A percentile compares a stretch with the other conserved stretches of the same genome.
Conservation (phyloP, 108 stramenopile genomes). For the Asterionellopsis glacialis region DNA sequence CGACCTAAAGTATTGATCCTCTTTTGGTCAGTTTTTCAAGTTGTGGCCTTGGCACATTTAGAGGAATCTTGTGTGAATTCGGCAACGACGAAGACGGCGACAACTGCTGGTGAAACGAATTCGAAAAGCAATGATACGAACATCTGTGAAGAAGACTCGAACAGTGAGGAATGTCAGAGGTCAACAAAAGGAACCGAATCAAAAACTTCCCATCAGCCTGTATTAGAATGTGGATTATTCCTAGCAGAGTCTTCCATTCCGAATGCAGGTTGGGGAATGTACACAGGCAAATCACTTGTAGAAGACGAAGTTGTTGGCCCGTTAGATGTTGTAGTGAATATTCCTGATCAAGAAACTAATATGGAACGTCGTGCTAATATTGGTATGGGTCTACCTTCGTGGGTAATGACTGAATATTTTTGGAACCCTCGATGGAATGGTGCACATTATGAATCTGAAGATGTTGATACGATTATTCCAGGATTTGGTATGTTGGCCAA, state of each 20-base stretch:
- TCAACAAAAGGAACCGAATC: too few relatives aligned
- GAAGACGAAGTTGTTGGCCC: constrained; percentile 26
- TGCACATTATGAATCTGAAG: constrained; percentile 18
- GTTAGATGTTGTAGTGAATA: constrained; percentile 33
- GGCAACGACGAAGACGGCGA: too few relatives aligned
- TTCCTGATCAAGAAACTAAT: constrained; percentile 37
- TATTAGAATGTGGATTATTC: constrained; percentile 37
- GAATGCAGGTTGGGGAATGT: constrained; percentile 64
- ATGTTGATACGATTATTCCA: constrained; percentile 17
- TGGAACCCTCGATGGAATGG: constrained; percentile 27
- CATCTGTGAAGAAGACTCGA: too few relatives aligned
- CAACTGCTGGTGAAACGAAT: too few relatives aligned
- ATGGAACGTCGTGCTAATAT: constrained; percentile 34
- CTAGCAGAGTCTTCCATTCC: constrained; percentile 64
- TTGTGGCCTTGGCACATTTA: too few relatives aligned
- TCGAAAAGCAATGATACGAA: too few relatives aligned
- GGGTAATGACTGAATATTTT: constrained; percentile 40
- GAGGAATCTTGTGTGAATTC: too few relatives aligned
- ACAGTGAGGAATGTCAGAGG: too few relatives aligned
- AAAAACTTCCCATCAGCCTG: too few relatives aligned
- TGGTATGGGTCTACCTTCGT: constrained; percentile 4
- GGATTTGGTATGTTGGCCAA: constrained; percentile 51
- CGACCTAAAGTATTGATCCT: too few relatives aligned
- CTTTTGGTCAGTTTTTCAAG: too few relatives aligned
- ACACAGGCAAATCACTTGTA: constrained; percentile 28